Percentiles rank a stretch among this genome's conserved stretches.
These are phyloP conservation scores for Rhizopus delemar DNA, from an alignment of 371 early-diverging fungal genomes.

Conservation along the genomic window DNA sequence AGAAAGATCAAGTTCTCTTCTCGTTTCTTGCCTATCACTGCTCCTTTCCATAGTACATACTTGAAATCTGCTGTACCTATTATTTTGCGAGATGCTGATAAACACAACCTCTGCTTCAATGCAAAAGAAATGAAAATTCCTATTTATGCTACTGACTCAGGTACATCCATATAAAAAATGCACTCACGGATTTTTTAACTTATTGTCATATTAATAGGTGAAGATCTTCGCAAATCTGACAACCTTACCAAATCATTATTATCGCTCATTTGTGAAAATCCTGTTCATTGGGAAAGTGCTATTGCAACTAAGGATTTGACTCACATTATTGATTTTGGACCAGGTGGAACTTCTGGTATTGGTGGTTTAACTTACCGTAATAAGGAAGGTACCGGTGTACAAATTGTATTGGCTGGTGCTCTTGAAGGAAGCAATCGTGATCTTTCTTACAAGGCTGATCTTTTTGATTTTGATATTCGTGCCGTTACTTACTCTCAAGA, in stretches of 20 bases:
- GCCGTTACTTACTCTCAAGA: conserved; percentile 86
- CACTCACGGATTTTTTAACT: background rate
- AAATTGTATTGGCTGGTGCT: conserved; percentile 78
- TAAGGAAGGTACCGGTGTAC: conserved; percentile 95
- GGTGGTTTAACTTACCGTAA: conserved; percentile 89
- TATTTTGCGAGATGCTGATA: conserved; percentile 66
- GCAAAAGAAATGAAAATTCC: conserved; percentile 67
- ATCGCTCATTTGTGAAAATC: conserved; percentile 77
- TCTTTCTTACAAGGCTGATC: conserved; percentile 79
- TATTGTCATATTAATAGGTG: conserved; percentile 39
- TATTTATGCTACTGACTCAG: conserved; percentile 78
- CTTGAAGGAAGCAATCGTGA: conserved; percentile 68
- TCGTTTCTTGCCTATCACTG: conserved; percentile 86
- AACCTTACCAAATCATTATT: conserved; percentile 72
- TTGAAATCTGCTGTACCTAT: conserved; percentile 65
- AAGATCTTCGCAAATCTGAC: conserved; percentile 61
- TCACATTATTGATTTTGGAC: conserved; percentile 94
- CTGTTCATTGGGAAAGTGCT: conserved; percentile 90
- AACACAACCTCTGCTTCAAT: conserved; percentile 59
- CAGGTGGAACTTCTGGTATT: conserved; percentile 88
- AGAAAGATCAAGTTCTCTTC: conserved; percentile 85
- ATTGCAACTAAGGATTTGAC: conserved; percentile 72
- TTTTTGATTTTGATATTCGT: conserved; percentile 78
- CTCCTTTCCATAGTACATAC: conserved; percentile 87
- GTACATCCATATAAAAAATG: conserved; percentile 27